phyloP scores from a whole-genome alignment of 148 eudicot species.

The Vaccinium vitisidaea region DNA sequence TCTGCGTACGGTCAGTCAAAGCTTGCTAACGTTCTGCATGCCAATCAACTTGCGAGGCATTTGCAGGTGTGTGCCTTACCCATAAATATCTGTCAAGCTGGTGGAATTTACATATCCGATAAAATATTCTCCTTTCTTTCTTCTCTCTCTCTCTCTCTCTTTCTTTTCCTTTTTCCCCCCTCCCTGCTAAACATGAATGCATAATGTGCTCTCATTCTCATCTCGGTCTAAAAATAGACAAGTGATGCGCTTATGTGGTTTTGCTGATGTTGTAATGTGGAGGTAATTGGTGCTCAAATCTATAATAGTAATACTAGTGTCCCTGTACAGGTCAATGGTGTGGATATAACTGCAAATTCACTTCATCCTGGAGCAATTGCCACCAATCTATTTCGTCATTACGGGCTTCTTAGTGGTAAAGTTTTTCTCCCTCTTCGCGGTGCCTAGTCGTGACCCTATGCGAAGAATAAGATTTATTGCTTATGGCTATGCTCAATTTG shows the following conservation, averaged over 20 bases:
- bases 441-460: not conserved
- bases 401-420: slow-evolving; percentile 41
- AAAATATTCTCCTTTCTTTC: not conserved
- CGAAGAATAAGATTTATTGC: not conserved
- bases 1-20: slow-evolving; percentile 91
- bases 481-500: not conserved
- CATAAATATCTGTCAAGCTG: not conserved
- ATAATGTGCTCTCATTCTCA: not conserved
- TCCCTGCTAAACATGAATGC: not conserved
- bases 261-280: not conserved
- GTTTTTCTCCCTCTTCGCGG: not conserved
- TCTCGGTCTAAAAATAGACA: not conserved
- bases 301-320: not conserved
- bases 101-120: not conserved
- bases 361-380: slow-evolving; percentile 65
- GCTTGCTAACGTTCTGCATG: slow-evolving; percentile 83
- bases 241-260: not conserved
- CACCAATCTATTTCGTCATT: slow-evolving; percentile 59
- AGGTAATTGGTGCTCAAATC: not conserved
- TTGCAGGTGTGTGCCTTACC: slow-evolving; percentile 46
- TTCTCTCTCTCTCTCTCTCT: too few species aligned
- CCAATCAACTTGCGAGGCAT: slow-evolving; percentile 67
- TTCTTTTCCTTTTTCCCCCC: not conserved
- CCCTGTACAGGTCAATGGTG: slow-evolving; percentile 49
- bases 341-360: slow-evolving; percentile 60